Evolutionary conservation across 148 eudicot genomes (phyloP).

Genomic region (Amaranthus palmeri): DNA sequence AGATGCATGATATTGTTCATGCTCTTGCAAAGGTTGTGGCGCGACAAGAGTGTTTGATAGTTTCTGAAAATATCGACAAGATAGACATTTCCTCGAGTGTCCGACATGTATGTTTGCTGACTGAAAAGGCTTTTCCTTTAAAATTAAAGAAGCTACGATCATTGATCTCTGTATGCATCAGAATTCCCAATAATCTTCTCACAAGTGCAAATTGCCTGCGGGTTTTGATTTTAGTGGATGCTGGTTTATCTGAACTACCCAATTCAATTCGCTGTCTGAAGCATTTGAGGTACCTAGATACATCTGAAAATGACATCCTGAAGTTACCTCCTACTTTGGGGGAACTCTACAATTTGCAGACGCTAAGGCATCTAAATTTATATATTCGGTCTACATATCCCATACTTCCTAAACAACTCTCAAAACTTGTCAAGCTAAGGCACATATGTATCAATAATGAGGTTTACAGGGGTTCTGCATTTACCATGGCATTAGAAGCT

Average conservation of each 20-base stretch:
- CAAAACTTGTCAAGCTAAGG: conserved; percentile 6
- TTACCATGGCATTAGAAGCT: background rate
- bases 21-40: conserved; percentile 17
- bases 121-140: background rate
- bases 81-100: background rate
- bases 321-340: background rate
- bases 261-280: conserved; percentile 7
- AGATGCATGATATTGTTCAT: conserved; percentile 23
- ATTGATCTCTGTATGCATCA: background rate
- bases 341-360: conserved; percentile 16
- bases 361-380: background rate
- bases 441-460: background rate
- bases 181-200: background rate
- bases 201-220: background rate
- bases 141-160: conserved; percentile 6
- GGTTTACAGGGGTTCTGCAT: background rate
- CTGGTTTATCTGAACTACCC: background rate
- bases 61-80: background rate
- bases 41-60: background rate
- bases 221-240: conserved; percentile 2
- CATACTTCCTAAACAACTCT: background rate
- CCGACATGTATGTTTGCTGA: background rate
- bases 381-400: background rate
- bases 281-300: conserved; percentile 17
- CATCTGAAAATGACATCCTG: background rate